Conservation (phyloP, 192 early-diverging fungal species). For the Radiomyces spectabilis region DNA sequence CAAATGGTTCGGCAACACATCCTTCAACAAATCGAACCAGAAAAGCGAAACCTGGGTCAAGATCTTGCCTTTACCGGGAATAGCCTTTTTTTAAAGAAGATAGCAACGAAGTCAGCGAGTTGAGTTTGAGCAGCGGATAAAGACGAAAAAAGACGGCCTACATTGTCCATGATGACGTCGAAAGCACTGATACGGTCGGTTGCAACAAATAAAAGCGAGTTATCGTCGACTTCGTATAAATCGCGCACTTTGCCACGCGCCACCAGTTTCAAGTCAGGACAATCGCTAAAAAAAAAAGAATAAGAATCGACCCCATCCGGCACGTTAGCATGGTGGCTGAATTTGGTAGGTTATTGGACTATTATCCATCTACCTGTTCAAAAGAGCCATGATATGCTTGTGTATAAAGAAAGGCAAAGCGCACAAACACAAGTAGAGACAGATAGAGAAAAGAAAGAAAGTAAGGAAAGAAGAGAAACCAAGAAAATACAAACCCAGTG, state of each 20-base stretch:
- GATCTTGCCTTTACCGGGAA: slow-evolving; percentile 95
- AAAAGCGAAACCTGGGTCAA: slow-evolving; percentile 92
- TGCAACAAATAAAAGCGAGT: slow-evolving; percentile 89
- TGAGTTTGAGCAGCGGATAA: background rate
- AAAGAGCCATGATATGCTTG: too few species aligned
- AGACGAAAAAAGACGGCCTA: slow-evolving; percentile 28
- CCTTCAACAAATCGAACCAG: slow-evolving; percentile 89
- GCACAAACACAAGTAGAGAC: too few species aligned
- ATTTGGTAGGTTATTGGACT: too few species aligned
- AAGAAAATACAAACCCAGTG: too few species aligned
- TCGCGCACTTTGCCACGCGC: slow-evolving; percentile 96
- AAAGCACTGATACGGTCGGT: slow-evolving; percentile 97
- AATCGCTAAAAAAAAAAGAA: slow-evolving; percentile 60
- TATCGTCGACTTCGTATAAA: slow-evolving; percentile 87
- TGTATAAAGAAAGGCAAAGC: too few species aligned
- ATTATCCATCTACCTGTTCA: too few species aligned
- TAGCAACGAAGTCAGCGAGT: background rate
- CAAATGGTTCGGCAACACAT: slow-evolving; percentile 93
- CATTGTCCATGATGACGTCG: slow-evolving; percentile 98
- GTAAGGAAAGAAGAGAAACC: too few species aligned
- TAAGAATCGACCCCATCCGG: too few species aligned
- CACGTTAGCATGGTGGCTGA: too few species aligned
- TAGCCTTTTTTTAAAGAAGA: slow-evolving; percentile 50
- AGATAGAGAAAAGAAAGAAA: too few species aligned
- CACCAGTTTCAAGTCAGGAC: slow-evolving; percentile 89